These are phyloP conservation scores for Logfia minima DNA, from an alignment of 129 eudicot genomes.

Conservation along the genomic window DNA sequence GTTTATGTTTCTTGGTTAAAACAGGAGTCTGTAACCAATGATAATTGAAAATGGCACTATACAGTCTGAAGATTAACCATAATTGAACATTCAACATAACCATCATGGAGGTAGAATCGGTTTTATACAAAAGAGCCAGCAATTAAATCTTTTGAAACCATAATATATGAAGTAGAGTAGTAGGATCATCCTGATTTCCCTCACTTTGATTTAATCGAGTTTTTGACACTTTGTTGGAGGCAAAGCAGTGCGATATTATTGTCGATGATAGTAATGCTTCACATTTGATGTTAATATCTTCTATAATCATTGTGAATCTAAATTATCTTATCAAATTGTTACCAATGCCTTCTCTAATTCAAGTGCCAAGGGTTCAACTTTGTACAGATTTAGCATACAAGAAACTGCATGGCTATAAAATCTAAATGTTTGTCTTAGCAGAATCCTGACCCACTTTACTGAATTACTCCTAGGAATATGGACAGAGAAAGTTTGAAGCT, in stretches of 20 bases:
- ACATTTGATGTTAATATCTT: background rate
- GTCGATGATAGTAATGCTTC: background rate
- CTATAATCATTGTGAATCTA: background rate
- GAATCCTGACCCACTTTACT: background rate
- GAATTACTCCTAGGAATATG: constrained; percentile 13
- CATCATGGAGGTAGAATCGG: constrained; percentile 1
- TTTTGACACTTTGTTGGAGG: background rate
- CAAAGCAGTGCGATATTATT: background rate
- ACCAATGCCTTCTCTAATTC: background rate
- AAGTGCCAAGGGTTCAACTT: background rate
- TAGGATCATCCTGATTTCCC: background rate
- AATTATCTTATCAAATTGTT: background rate
- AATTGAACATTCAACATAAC: background rate
- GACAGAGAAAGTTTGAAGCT: constrained; percentile 1
- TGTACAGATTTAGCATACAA: background rate
- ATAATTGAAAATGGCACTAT: background rate
- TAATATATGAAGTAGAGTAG: background rate
- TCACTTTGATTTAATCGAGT: background rate
- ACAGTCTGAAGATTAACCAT: background rate
- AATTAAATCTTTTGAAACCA: background rate
- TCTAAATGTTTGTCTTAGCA: background rate
- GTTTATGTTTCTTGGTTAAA: background rate
- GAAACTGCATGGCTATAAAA: constrained; percentile 8
- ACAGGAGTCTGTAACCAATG: background rate
- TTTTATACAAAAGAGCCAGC: background rate